These are phyloP conservation scores for Tilletiaria anomala DNA, from an alignment of 1,284 basidiomycete species.

Conservation along the genomic window DNA sequence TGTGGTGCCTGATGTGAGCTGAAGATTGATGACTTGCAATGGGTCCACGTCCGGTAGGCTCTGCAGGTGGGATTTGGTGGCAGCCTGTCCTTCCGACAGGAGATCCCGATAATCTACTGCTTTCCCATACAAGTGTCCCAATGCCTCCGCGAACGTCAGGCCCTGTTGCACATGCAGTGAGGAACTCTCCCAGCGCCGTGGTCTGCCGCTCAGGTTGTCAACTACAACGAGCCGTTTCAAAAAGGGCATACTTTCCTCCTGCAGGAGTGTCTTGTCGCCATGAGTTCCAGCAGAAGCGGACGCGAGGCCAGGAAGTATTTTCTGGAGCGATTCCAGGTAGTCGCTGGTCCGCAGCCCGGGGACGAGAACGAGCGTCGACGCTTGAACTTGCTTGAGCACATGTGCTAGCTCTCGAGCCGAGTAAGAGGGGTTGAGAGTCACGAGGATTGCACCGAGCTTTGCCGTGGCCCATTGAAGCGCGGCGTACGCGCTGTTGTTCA, in stretches of 20 bases:
- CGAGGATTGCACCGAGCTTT: slow-evolving; percentile 60
- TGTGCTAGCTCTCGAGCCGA: slow-evolving; percentile 54
- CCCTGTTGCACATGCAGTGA: slow-evolving; percentile 15
- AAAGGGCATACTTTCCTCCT: slow-evolving; percentile 50
- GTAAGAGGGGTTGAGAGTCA: slow-evolving; percentile 70
- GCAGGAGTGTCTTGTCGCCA: slow-evolving; percentile 38
- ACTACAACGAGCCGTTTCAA: slow-evolving; percentile 57
- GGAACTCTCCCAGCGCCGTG: slow-evolving; percentile 17
- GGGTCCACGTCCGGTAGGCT: no score
- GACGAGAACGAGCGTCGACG: slow-evolving; percentile 58
- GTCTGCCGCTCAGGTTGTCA: slow-evolving; percentile 46
- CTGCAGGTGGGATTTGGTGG: slow-evolving; percentile 43
- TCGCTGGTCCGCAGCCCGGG: slow-evolving; percentile 44
- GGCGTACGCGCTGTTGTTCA: slow-evolving; percentile 53
- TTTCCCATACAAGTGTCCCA: slow-evolving; percentile 7
- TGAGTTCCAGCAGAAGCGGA: slow-evolving; percentile 45
- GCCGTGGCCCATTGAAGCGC: slow-evolving; percentile 69
- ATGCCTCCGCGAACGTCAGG: slow-evolving; percentile 12
- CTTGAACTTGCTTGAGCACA: slow-evolving; percentile 52
- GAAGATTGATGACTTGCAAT: slow-evolving; percentile 63
- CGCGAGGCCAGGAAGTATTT: slow-evolving; percentile 51
- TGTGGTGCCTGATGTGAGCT: slow-evolving; percentile 71
- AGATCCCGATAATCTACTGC: slow-evolving; percentile 22
- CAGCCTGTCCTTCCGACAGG: slow-evolving; percentile 4
- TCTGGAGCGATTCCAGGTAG: slow-evolving; percentile 41